Percentiles rank a stretch among this genome's conserved stretches.
Evolutionary conservation across 208 protist genomes (phyloP).

Genomic region (Leishmania aethiopica): DNA sequence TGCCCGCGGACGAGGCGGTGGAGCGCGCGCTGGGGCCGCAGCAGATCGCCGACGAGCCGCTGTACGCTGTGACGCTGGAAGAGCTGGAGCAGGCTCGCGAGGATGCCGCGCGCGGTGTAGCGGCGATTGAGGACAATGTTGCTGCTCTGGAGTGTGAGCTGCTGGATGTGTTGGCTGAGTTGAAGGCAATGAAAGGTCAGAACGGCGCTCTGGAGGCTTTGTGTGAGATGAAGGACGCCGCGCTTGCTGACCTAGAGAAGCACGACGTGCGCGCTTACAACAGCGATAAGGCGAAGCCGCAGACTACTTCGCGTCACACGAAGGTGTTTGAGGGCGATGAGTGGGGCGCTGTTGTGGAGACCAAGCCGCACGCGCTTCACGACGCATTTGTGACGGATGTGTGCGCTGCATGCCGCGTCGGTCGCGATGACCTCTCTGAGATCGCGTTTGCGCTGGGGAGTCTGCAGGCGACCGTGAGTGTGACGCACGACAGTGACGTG

Average conservation of each 20-base stretch:
- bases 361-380: slow-evolving; percentile 31
- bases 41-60: slow-evolving; percentile 20
- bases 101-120: slow-evolving; percentile 7
- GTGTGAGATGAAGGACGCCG: slow-evolving; percentile 6
- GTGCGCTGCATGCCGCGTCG: slow-evolving; percentile 40
- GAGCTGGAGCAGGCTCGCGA: slow-evolving; percentile 9
- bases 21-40: slow-evolving; percentile 13
- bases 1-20: slow-evolving; percentile 22
- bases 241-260: slow-evolving; percentile 21
- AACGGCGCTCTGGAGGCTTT: too few relatives aligned
- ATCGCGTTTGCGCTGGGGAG: slow-evolving; percentile 41
- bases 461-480: slow-evolving; percentile 29
- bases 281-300: slow-evolving; percentile 15
- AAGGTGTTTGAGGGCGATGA: slow-evolving; percentile 32
- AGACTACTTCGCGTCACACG: background rate
- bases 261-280: slow-evolving; percentile 27
- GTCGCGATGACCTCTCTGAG: slow-evolving; percentile 32
- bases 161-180: slow-evolving; percentile 25
- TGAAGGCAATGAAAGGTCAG: slow-evolving; percentile 28
- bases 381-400: slow-evolving; percentile 42
- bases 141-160: slow-evolving; percentile 24
- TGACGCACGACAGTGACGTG: slow-evolving; percentile 28
- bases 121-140: background rate
- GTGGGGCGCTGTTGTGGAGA: slow-evolving; percentile 15
- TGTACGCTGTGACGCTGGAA: slow-evolving; percentile 28